Percentiles rank a stretch among this genome's conserved stretches.
Conservation (phyloP, 2,329 filamentous ascomycete genomes). For the Fonsecaea pedrosoi region DNA sequence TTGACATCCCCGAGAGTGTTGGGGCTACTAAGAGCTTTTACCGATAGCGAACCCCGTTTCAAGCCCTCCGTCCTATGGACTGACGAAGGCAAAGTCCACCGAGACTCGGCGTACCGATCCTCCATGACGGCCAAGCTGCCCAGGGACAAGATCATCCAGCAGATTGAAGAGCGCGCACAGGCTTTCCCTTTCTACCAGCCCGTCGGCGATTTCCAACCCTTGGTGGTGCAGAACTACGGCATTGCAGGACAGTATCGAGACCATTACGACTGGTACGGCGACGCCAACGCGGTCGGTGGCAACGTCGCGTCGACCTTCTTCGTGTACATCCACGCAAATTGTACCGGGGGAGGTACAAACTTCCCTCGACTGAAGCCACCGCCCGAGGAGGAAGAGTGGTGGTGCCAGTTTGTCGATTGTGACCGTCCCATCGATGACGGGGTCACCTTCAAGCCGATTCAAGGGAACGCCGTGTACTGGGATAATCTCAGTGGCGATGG, state of each 20-base stretch:
- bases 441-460: constrained; percentile 10
- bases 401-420: constrained; percentile 14
- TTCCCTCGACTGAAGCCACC: constrained; percentile 5
- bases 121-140: constrained; percentile 11
- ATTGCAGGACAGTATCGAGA: constrained; percentile 10
- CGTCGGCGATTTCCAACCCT: constrained; percentile 1
- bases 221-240: constrained; percentile 13
- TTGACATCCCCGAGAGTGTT: neutral
- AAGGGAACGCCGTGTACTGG: constrained; percentile 7
- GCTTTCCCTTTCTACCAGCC: neutral
- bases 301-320: constrained; percentile 9
- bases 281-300: constrained; percentile 3
- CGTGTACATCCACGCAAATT: constrained; percentile 10
- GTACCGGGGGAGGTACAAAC: constrained; percentile 6
- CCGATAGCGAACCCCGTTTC: neutral
- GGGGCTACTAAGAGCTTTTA: neutral
- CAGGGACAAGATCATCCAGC: neutral
- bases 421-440: constrained; percentile 8
- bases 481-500: neutral
- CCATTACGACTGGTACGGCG: constrained; percentile 16
- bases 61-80: constrained; percentile 7
- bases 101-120: constrained; percentile 10
- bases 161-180: constrained; percentile 5
- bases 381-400: constrained; percentile 7
- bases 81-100: constrained; percentile 6